Evolutionary conservation across 2,329 filamentous ascomycete genomes (phyloP).

Genomic region (Calonectria pseudoturangicola): DNA sequence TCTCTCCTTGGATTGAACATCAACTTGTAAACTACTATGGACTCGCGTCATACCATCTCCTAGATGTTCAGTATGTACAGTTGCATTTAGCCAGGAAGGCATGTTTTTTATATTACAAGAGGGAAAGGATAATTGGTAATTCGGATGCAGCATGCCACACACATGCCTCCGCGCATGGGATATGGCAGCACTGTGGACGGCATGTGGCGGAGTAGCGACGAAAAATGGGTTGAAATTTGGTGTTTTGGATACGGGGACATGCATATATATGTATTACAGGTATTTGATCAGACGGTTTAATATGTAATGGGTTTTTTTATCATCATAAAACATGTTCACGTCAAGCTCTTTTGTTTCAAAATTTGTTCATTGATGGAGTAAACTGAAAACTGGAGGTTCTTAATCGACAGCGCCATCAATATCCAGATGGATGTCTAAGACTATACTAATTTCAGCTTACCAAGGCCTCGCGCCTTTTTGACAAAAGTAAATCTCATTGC

Average conservation of each 20-base stretch:
- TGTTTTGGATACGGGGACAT: conserved; percentile 10
- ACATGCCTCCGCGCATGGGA: background rate
- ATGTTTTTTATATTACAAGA: background rate
- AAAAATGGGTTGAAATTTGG: background rate
- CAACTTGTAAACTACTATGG: background rate
- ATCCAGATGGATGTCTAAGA: no score
- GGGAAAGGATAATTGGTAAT: conserved; percentile 35
- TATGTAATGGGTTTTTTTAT: conserved; percentile 36
- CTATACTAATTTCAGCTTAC: no score
- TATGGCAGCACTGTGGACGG: conserved; percentile 31
- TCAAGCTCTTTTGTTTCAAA: background rate
- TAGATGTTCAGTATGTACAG: conserved; percentile 1
- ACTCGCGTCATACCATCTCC: background rate
- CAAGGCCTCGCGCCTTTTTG: no score
- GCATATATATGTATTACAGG: conserved; percentile 33
- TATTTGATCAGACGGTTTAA: conserved; percentile 27
- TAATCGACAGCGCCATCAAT: no score
- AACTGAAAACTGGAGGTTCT: no score
- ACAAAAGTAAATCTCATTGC: background rate
- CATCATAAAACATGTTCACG: no score
- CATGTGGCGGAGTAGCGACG: background rate
- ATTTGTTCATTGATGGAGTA: no score
- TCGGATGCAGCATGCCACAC: background rate
- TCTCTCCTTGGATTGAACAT: background rate
- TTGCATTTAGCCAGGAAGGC: conserved; percentile 7